phyloP scores from a whole-genome alignment of 495 filamentous ascomycete genomes.

The Penicillium salamii region DNA sequence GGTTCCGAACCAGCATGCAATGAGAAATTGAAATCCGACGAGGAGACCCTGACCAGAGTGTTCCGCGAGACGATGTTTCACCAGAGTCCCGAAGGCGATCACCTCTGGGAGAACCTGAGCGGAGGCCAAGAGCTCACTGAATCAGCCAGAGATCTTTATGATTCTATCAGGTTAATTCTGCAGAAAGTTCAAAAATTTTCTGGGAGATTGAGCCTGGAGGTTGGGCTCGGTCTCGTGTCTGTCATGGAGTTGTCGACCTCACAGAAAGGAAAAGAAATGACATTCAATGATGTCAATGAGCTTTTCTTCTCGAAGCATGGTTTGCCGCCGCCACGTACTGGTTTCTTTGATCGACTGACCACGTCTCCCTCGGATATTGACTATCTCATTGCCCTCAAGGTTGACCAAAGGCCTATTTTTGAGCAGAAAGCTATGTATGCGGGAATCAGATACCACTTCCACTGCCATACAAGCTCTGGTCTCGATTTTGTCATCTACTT shows the following conservation, averaged over 20 bases:
- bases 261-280: constrained; percentile 13
- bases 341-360: constrained; percentile 33
- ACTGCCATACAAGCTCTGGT: constrained; percentile 29
- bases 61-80: constrained; percentile 1
- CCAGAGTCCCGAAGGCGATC: neutral
- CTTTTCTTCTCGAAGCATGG: neutral
- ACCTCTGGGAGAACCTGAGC: constrained; percentile 30
- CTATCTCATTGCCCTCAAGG: constrained; percentile 32
- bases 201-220: constrained; percentile 30
- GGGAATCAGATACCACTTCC: constrained; percentile 50
- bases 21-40: neutral
- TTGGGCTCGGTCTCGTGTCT: constrained; percentile 37
- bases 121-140: no score
- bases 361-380: constrained; percentile 35
- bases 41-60: neutral
- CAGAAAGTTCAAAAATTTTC: constrained; percentile 28
- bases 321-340: neutral
- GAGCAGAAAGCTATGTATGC: constrained; percentile 20
- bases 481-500: constrained; percentile 47
- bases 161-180: constrained; percentile 18
- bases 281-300: neutral
- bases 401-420: constrained; percentile 28
- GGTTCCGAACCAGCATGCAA: neutral
- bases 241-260: constrained; percentile 16
- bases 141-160: constrained; percentile 14